These are phyloP conservation scores for Rhizopogon rudus DNA, from an alignment of 768 basidiomycete species.

Conservation along the genomic window DNA sequence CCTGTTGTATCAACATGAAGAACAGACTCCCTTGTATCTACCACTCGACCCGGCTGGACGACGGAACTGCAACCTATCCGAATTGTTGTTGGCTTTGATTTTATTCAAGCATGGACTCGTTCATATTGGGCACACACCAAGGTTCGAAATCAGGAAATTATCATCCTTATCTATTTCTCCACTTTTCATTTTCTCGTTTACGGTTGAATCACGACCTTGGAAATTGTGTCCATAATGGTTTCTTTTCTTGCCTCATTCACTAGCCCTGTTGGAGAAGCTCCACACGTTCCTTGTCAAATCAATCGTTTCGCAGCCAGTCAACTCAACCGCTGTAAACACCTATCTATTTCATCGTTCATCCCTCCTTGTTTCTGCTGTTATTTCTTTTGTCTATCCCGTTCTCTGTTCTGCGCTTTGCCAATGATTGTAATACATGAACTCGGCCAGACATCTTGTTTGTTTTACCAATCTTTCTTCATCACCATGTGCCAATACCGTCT, in stretches of 20 bases:
- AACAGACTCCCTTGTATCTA: constrained; percentile 27
- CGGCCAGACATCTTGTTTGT: background rate
- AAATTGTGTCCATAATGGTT: background rate
- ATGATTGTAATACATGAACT: background rate
- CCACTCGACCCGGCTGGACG: constrained; percentile 20
- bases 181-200: background rate
- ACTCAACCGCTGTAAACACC: background rate
- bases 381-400: background rate
- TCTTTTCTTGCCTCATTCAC: background rate
- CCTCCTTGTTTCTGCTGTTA: background rate
- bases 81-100: constrained; percentile 20
- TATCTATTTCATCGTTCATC: background rate
- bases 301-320: background rate
- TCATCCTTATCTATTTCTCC: constrained; percentile 3
- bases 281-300: background rate
- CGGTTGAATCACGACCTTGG: background rate
- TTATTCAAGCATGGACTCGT: constrained; percentile 17
- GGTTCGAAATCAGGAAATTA: constrained; percentile 2
- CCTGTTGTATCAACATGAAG: constrained; percentile 27
- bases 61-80: constrained; percentile 23
- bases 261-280: background rate
- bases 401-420: background rate
- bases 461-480: background rate
- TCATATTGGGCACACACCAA: constrained; percentile 5
- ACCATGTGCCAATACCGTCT: background rate